Evolutionary conservation across 257 asterid genomes (phyloP), one percentile per base, ranked within the genome.

Genomic region (Primulina tabacum): DNA sequence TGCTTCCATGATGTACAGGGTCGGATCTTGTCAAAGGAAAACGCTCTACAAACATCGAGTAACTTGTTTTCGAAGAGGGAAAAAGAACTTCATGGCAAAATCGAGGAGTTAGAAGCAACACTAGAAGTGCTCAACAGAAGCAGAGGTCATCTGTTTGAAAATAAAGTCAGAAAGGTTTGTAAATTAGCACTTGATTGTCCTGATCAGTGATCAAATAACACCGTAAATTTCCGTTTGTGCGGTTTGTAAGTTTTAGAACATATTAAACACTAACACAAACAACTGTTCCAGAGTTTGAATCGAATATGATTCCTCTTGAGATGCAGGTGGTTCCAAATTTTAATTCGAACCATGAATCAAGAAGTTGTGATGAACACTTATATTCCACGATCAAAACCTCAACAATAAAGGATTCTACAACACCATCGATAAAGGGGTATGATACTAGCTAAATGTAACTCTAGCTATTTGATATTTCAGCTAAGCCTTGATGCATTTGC

Each of bases 11-110:
- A 69, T 64, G 40, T 17, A 76, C 82, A 92, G 97, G 86, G 76
- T 78, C 88, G 87, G 73, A 81, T 89, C 84, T 82, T 83, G 77
- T 60, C 60, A 73, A 94, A 84, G 80, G 98, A 89, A 78, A 76
- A 72, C 61, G 84, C 89, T 60, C 88, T 50, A 5, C 20, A 50
- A 17, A 50, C 57, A 50, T 50, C 57, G 57, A 50, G 57, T 50
- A 17, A 1, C 57, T 50, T 50, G 21, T 50, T 16, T 50, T 17
- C 21, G 20, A 50, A 50, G 57, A 50, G 3, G 57, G 57, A 50
- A 50, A 50, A 50, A 5, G 57, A 50, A 16, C 57, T 50, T 50
- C 21, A 16, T 50, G 4, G 8, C 57, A 50, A 50, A 50, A 50
- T 50, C 21, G 57, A 50, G 57, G 57, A 50, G 57, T 16, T 50